phyloP scores from a whole-genome alignment of 768 basidiomycete genomes.

The Suillus brevipes region DNA sequence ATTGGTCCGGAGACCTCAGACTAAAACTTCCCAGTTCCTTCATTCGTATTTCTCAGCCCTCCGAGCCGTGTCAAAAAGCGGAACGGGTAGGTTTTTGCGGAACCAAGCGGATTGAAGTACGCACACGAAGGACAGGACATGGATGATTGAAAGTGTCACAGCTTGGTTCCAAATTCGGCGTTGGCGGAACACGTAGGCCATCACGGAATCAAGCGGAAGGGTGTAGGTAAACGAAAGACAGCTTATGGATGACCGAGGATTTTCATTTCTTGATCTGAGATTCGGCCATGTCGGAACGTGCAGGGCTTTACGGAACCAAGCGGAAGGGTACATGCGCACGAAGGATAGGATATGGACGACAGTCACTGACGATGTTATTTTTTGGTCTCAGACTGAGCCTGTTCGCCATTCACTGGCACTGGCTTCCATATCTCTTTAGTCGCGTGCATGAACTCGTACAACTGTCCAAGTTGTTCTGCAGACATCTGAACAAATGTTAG shows the following conservation, averaged over 20 bases:
- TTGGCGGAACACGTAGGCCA: neutral
- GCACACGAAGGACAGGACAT: neutral
- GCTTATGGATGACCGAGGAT: neutral
- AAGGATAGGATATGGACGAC: neutral
- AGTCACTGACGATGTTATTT: neutral
- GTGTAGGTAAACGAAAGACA: neutral
- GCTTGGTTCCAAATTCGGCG: neutral
- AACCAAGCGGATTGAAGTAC: neutral
- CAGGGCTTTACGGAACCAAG: neutral
- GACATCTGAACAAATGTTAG: slow-evolving; percentile 62
- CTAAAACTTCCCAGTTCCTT: neutral
- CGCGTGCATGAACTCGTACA: slow-evolving; percentile 93
- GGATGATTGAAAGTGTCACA: neutral
- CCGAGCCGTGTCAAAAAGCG: neutral
- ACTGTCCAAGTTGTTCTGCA: slow-evolving; percentile 84
- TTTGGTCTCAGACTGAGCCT: neutral
- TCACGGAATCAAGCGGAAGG: neutral
- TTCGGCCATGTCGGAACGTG: neutral
- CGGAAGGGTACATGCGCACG: neutral
- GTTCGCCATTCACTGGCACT: slow-evolving; percentile 39
- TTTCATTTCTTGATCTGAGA: neutral
- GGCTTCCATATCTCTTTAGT: slow-evolving; percentile 88
- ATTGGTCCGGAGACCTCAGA: neutral
- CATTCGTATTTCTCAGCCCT: neutral
- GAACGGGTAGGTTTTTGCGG: neutral